Base-by-base conservation (phyloP, 139 green algal species). In the Tetradesmus lagerheimii region DNA sequence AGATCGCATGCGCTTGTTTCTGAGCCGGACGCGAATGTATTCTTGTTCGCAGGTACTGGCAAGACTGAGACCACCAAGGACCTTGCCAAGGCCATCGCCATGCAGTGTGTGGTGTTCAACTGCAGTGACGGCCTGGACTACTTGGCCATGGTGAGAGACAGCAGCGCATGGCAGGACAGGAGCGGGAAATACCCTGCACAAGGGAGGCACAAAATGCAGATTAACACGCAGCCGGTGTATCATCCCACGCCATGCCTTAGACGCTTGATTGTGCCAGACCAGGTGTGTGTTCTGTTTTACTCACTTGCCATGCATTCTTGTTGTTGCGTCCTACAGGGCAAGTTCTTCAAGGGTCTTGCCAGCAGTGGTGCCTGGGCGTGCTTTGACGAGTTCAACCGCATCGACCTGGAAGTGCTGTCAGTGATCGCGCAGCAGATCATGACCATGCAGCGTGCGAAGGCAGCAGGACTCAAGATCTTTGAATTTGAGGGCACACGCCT, bases 41-140 rank as follows among this genome's bases (percentile, higher is more conserved):
- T n/a, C 75, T 23, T 78, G 67, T 78, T 34, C 6, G 89, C 89
- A 64, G 94, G 94, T 34, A 96, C 95, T 38, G 95, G 95, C 64
- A 96, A 96, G 91, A 97, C 95, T 31, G 95, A 97, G 90, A 97
- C 95, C 43, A 97, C 95, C 62, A 97, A 96, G 94, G 94, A 96
- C 64, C 88, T 96, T 39, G 94, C 93, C 66, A 96, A 96, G 90
- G 93, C 92, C 23, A 95, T 95, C 31, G 94, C 93, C 45, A 95
- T 95, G 94, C 95, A 97, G 94, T 98, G 96, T 90, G 95, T 98
- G 50, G 96, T 98, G 20, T 98, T 98, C 93, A 98, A 98, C 92
- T 98, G 96, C 93, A 96, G 92, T 27, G 96, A 97, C 88, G 94
- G 95, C 12, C 92, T 98, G 31, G 96, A 98, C 86, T 97, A 97